Conservation (phyloP, 2,329 filamentous ascomycete genomes). For the Berkeleyomyces rouxiae region DNA sequence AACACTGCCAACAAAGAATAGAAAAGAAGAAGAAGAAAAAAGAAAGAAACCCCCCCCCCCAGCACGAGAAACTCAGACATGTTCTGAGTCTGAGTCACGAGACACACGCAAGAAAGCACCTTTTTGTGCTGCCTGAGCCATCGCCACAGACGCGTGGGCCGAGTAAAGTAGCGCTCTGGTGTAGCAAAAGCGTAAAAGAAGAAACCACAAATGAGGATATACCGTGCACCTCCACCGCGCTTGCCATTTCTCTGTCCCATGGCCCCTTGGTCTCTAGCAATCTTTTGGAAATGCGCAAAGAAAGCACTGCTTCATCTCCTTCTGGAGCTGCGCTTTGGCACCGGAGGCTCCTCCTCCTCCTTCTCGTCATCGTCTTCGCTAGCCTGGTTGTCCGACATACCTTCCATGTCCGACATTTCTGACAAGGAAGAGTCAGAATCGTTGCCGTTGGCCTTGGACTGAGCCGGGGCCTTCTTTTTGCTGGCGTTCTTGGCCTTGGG, state of each 20-base stretch:
- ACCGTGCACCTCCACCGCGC: background rate
- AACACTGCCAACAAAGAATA: conserved; percentile 3
- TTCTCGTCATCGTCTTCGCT: background rate
- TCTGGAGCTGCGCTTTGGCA: background rate
- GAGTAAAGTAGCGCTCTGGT: background rate
- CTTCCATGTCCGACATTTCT: conserved; percentile 12
- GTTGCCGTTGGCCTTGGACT: background rate
- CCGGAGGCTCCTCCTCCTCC: background rate
- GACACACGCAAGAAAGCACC: background rate
- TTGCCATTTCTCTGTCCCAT: background rate
- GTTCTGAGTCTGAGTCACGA: background rate
- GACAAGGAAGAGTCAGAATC: conserved; percentile 12
- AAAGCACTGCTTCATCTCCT: background rate
- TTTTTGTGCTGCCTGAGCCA: background rate
- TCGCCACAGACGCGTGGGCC: background rate
- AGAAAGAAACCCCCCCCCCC: background rate
- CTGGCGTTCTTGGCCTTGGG: background rate
- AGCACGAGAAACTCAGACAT: background rate
- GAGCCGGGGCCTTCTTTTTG: background rate
- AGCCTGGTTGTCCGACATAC: background rate
- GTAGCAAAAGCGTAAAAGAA: background rate
- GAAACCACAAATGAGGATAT: background rate
- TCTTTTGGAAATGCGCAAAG: background rate
- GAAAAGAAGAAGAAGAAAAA: background rate
- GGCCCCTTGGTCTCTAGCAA: background rate